These are phyloP conservation scores for Eimeria falciformis DNA, from an alignment of 169 alveolate genomes.

Conservation along the genomic window DNA sequence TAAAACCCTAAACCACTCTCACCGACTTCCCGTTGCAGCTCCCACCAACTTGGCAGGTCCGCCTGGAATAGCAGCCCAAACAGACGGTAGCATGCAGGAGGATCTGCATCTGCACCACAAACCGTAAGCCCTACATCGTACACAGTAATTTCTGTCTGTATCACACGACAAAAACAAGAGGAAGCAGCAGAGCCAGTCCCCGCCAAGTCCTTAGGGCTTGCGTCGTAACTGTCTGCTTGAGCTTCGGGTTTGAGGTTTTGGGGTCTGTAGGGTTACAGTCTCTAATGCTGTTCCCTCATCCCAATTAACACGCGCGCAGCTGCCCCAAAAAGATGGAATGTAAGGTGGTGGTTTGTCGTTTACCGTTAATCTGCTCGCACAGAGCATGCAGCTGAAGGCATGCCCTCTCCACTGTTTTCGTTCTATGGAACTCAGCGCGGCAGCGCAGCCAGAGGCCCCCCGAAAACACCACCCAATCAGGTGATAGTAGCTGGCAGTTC, in stretches of 20 bases:
- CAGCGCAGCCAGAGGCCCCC: slow-evolving; percentile 79
- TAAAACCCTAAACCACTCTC: background rate
- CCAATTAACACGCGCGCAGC: too few relatives aligned
- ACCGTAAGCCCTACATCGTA: background rate
- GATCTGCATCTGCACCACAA: slow-evolving; percentile 70
- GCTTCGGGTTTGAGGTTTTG: background rate
- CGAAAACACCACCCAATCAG: slow-evolving; percentile 79
- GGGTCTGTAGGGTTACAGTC: background rate
- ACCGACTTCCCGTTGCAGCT: slow-evolving; percentile 78
- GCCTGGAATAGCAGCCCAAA: slow-evolving; percentile 54
- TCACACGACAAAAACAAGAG: too few relatives aligned
- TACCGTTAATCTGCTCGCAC: slow-evolving; percentile 78
- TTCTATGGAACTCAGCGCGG: slow-evolving; percentile 76
- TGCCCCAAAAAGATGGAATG: too few relatives aligned
- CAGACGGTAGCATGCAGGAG: slow-evolving; percentile 69
- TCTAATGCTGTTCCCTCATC: too few relatives aligned
- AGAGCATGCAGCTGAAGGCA: slow-evolving; percentile 79
- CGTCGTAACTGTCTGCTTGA: background rate
- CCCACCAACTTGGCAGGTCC: slow-evolving; percentile 77
- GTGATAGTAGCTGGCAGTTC: slow-evolving; percentile 45
- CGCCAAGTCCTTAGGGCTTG: too few relatives aligned
- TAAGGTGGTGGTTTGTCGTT: too few relatives aligned
- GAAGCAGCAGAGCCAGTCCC: too few relatives aligned
- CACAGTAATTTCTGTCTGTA: background rate
- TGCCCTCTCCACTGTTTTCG: slow-evolving; percentile 79